Base-by-base conservation (phyloP, 495 filamentous ascomycete genomes). In the Hypoxylon cercidicola region DNA sequence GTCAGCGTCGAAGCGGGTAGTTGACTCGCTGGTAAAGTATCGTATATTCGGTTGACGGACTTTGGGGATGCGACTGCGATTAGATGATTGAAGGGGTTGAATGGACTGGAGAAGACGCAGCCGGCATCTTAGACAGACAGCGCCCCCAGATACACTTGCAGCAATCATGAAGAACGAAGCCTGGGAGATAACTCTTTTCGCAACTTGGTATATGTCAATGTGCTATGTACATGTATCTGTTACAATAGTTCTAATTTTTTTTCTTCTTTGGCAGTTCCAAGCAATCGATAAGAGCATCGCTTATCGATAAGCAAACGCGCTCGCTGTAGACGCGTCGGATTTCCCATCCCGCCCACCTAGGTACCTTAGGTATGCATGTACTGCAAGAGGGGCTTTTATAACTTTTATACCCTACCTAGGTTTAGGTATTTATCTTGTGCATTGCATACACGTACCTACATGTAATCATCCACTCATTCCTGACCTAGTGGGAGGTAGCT, bases 121-220 rank as follows among this genome's bases (percentile, higher is more conserved):
- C 37, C 73, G 81, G 70, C 82, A 85, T 74, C 76, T 68, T 41
- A 83, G 66, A 75, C 82, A 85, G 71, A 84, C 74, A 56, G 78
- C 77, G 69, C 76, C 60, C 55, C 74, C 55, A 12, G 71, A 50
- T 13, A 72, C 60, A 48, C 69, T 71, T 55, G 74, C 70, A 48
- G 74, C 49, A 66, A 84, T 76, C 82, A 85, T 84, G 47, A 72
- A 73, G 67, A 62, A 43, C 2, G 16, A 34, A 21, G 43, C 1
- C 12, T 10, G 3, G 25, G 7, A 28, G 25, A 7, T 7, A 28
- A 28, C 7, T 28, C 25, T 28, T 7, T 7, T 7, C 25, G 25
- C 7, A 28, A 28, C 25, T 28, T 28, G 3, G 25, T 28, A 7
- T 28, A 28, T 3, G 25, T 28, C 3, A 28, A 28, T 7, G 3